Conservation (phyloP, 306 rosid genomes). For the Ceratonia siliqua region DNA sequence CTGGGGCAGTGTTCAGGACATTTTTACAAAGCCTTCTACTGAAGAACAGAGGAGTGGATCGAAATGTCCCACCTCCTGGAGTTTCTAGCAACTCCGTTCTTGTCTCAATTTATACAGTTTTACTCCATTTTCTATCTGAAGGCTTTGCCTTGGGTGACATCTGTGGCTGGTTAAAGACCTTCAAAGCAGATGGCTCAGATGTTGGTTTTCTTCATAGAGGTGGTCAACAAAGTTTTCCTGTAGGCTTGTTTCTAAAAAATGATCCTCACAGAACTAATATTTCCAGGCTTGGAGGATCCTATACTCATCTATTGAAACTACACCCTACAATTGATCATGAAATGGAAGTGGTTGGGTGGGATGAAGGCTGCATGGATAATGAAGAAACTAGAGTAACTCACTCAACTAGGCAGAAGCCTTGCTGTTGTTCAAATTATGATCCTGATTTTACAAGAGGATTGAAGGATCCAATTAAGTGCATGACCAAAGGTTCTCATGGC, state of each 20-base stretch:
- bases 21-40: conserved; percentile 75
- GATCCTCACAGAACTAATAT: conserved; percentile 69
- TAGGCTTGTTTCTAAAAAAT: conserved; percentile 63
- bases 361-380: conserved; percentile 94
- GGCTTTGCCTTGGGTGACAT: conserved; percentile 79
- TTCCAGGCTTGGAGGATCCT: conserved; percentile 95
- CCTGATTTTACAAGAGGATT: conserved; percentile 65
- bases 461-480: conserved; percentile 65
- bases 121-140: conserved; percentile 93
- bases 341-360: conserved; percentile 77
- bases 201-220: conserved; percentile 98
- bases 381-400: conserved; percentile 82
- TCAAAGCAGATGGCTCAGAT: conserved; percentile 54
- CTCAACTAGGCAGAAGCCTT: conserved; percentile 77
- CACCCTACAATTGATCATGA: conserved; percentile 63
- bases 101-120: conserved; percentile 84
- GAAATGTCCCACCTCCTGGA: conserved; percentile 76
- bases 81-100: conserved; percentile 87
- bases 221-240: conserved; percentile 82
- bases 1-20: conserved; percentile 88
- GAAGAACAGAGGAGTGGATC: conserved; percentile 90
- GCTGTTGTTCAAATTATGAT: conserved; percentile 88
- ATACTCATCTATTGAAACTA: conserved; percentile 68
- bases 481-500: conserved; percentile 66
- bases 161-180: conserved; percentile 79